phyloP scores from a whole-genome alignment of 495 filamentous ascomycete genomes.

The Lophiostoma macrostomum region DNA sequence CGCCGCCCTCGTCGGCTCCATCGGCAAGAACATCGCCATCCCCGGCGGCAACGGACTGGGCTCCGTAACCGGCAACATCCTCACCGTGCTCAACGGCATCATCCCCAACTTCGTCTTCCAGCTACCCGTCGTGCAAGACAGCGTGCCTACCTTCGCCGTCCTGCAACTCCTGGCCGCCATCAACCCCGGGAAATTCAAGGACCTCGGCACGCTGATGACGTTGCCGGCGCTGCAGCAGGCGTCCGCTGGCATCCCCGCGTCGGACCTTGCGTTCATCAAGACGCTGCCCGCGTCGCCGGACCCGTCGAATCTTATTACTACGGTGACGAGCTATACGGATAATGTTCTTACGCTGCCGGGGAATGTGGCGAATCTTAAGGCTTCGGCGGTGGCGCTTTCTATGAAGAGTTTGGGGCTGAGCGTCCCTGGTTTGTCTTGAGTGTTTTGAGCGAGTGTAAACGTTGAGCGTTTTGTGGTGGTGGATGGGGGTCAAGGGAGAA shows the following conservation, averaged over 20 bases:
- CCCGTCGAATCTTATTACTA: slow-evolving; percentile 17
- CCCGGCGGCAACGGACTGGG: slow-evolving; percentile 8
- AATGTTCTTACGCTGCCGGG: slow-evolving; percentile 12
- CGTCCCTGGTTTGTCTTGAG: slow-evolving; percentile 14
- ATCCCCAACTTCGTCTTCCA: slow-evolving; percentile 29
- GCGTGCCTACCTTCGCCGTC: slow-evolving; percentile 15
- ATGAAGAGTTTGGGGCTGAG: slow-evolving; percentile 16
- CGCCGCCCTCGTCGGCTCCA: slow-evolving; percentile 16
- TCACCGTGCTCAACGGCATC: slow-evolving; percentile 12
- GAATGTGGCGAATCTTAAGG: slow-evolving; percentile 11
- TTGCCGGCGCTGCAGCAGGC: slow-evolving; percentile 7
- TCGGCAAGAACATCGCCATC: slow-evolving; percentile 21
- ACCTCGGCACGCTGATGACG: slow-evolving; percentile 6
- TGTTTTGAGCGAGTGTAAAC: too few relatives aligned
- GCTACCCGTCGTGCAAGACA: slow-evolving; percentile 24
- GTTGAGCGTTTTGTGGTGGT: too few relatives aligned
- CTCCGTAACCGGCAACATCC: slow-evolving; percentile 9
- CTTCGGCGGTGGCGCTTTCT: background rate
- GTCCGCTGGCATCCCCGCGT: slow-evolving; percentile 2
- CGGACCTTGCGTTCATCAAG: slow-evolving; percentile 19
- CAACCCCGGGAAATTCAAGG: slow-evolving; percentile 24
- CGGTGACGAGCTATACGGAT: slow-evolving; percentile 12
- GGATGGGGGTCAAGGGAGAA: too few relatives aligned
- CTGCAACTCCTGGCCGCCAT: slow-evolving; percentile 18
- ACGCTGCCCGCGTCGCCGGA: slow-evolving; percentile 10